Evolutionary conservation across 1,139 yeast genomes (phyloP), one percentile per base, ranked within the genome.

Genomic region (Pichia sp.): DNA sequence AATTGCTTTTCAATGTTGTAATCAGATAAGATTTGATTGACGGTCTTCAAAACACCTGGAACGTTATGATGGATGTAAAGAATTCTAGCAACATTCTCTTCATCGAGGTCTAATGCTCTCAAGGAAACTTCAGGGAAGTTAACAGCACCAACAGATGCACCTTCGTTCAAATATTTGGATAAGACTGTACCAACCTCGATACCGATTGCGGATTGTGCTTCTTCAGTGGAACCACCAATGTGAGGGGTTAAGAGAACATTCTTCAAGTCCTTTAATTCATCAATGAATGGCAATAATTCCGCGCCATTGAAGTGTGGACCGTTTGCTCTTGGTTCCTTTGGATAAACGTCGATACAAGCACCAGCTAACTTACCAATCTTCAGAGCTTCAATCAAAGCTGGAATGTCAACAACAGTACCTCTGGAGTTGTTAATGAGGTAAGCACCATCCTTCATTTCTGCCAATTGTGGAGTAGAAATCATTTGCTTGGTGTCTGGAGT

Each of bases 151-250:
- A 74, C 73, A n/a, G 97, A 83, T 52, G 79, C 72, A 67, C 98
- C 98, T 68, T 91, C 98, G 63, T 88, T 91, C 60, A 91, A 82
- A 67, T 87, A 93, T 61, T 85, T 86, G 48, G 88, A 71, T 56
- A 91, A 72, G 22, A 95, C 77, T 33, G 83, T 70, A 41, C 82
- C 87, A 42, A 91, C 99, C 67, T 91, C 99, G 44, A 88, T 70
- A 64, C 99, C 98, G 59, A 91, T 91, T 34, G 97, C 95, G 43
- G 87, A 76, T 71, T 91, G 99, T 23, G 98, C 98, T 68, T 91
- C 99, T 64, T 91, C 97, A 33, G 99, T 91, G 34, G 97, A 87
- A 47, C 98, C 98, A 66, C 99, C 99, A 53, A 91, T 91, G 59
- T 91, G 99, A 26, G 99, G 99, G 39, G 97, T 81, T 56, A 91